Evolutionary conservation across 345 rosid genomes (phyloP).

Genomic region (Combretum micranthum): DNA sequence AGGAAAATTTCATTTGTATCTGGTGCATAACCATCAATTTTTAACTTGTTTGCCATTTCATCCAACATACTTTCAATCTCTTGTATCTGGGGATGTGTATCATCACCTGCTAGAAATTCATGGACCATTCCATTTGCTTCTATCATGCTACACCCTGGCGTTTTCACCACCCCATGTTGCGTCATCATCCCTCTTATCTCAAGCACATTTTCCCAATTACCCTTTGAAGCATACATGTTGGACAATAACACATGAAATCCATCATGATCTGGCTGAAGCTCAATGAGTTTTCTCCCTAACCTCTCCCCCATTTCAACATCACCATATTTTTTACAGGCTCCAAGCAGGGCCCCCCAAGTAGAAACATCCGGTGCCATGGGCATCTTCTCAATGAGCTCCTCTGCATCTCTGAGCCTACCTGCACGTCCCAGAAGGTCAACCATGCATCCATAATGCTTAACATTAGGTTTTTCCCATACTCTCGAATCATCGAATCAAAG

Average conservation of each 20-base stretch:
- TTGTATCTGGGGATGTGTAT: slow-evolving; percentile 25
- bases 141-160: slow-evolving; percentile 56
- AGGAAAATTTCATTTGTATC: slow-evolving; percentile 35
- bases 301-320: slow-evolving; percentile 49
- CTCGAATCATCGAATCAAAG: slow-evolving; percentile 42
- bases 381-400: slow-evolving; percentile 45
- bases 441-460: slow-evolving; percentile 73
- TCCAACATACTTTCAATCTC: slow-evolving; percentile 38
- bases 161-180: slow-evolving; percentile 37
- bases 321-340: slow-evolving; percentile 45
- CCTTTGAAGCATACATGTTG: slow-evolving; percentile 52
- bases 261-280: slow-evolving; percentile 51
- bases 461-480: slow-evolving; percentile 36
- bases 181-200: slow-evolving; percentile 42
- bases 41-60: slow-evolving; percentile 32
- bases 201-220: slow-evolving; percentile 45
- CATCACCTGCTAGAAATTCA: slow-evolving; percentile 49
- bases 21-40: slow-evolving; percentile 39
- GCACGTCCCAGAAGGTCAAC: slow-evolving; percentile 73
- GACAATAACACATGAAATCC: slow-evolving; percentile 52
- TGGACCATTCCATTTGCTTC: slow-evolving; percentile 40
- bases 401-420: slow-evolving; percentile 54
- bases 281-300: slow-evolving; percentile 48
- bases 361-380: slow-evolving; percentile 61
- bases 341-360: slow-evolving; percentile 67